Evolutionary conservation across 2,329 filamentous ascomycete species (phyloP).

Genomic region (Exophiala sideris): DNA sequence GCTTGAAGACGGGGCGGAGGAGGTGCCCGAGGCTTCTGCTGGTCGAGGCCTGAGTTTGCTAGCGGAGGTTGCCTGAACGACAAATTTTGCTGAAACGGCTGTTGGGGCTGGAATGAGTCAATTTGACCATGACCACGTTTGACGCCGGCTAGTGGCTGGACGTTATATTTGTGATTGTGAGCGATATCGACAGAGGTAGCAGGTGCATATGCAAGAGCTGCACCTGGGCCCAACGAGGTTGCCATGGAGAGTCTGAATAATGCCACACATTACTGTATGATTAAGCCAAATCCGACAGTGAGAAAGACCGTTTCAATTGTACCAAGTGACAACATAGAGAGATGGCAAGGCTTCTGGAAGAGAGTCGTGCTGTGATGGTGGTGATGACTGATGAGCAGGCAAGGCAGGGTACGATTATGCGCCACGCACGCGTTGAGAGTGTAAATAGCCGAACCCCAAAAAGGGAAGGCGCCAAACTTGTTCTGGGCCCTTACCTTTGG

Average conservation of each 20-base stretch:
- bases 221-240: slow-evolving; percentile 7
- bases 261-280: too few relatives aligned
- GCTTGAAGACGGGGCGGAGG: slow-evolving; percentile 10
- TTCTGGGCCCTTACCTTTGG: background rate
- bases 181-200: slow-evolving; percentile 46
- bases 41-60: background rate
- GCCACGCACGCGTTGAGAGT: background rate
- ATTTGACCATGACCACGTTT: slow-evolving; percentile 43
- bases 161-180: slow-evolving; percentile 40
- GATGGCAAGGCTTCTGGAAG: too few relatives aligned
- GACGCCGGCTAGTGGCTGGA: slow-evolving; percentile 45
- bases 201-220: slow-evolving; percentile 51
- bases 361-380: background rate
- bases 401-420: background rate
- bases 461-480: background rate
- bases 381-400: background rate
- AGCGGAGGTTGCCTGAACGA: background rate
- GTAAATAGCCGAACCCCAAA: background rate
- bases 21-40: background rate
- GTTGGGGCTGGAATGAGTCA: background rate
- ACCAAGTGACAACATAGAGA: too few relatives aligned
- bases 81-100: background rate
- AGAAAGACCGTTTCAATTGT: too few relatives aligned
- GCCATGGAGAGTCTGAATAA: slow-evolving; percentile 5
- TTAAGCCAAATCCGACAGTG: too few relatives aligned